Evolutionary conservation across 148 eudicot species (phyloP), one percentile per base, ranked within the genome.

Genomic region (Chenopodium album): DNA sequence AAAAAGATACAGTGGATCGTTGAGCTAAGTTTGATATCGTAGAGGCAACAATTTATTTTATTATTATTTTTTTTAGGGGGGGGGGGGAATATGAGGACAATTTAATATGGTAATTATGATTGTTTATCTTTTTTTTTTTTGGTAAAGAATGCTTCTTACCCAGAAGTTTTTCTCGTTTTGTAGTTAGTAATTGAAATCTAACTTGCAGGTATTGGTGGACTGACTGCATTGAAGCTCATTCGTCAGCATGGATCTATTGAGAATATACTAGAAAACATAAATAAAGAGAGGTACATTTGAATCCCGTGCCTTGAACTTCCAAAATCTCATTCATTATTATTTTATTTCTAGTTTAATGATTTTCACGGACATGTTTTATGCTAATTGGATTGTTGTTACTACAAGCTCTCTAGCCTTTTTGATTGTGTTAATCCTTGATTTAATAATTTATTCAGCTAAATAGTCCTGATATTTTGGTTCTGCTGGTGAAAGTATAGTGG

Each of bases 211-310:
- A 92, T 96, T 74, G 99, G 99, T 60, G 93, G 94, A 79, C 84
- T 78, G 86, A 94, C 99, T 80, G 99, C 99, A 86, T 81, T 96
- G 89, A 94, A 94, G 92, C 93, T 96, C 73, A 92, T 96, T 69
- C 95, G 95, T 65, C 98, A 96, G 73, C 99, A 96, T 84, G 98
- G 95, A 20, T 91, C 97, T 48, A 94, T 96, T 65, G 99, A 96
- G 84, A 85, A 65, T 81, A 90, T 96, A 81, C 70, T 96, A 84
- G 97, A 94, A 85, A 92, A 96, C 83, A 87, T 96, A 62, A 94
- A 92, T 86, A 94, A 88, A 86, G 98, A 92, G 75, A 92, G 99
- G 99, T 94, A 77, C 70, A 81, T 63, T 29, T 83, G 26, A 50
- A 66, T 75, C 67, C 34, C 44, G 41, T 32, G 29, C n/a, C 72